Conservation (phyloP, 148 eudicot genomes). For the Diospyros lotus region DNA sequence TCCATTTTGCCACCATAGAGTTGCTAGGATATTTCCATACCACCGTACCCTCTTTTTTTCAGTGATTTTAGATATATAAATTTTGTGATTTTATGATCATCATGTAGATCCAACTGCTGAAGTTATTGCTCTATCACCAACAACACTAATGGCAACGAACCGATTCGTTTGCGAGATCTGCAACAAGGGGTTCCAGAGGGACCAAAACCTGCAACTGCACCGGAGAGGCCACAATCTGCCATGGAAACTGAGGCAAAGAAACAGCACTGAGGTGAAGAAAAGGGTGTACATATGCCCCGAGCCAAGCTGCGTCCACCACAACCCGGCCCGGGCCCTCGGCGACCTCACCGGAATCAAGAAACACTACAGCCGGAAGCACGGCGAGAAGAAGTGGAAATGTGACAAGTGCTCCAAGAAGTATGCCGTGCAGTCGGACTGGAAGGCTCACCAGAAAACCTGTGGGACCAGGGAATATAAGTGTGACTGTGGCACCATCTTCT, state of each 20-base stretch:
- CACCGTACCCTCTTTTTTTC: too few species aligned
- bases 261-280: constrained; percentile 37
- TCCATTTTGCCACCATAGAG: too few species aligned
- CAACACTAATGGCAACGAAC: constrained; percentile 56
- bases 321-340: constrained; percentile 44
- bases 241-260: constrained; percentile 53
- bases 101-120: constrained; percentile 52
- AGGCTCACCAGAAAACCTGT: constrained; percentile 59
- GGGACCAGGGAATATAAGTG: constrained; percentile 58
- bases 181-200: constrained; percentile 57
- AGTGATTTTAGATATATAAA: too few species aligned
- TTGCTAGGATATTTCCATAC: too few species aligned
- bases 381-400: constrained; percentile 62
- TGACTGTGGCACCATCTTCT: constrained; percentile 58
- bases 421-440: constrained; percentile 64
- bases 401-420: constrained; percentile 54
- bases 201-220: constrained; percentile 56
- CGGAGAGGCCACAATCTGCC: constrained; percentile 57
- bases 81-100: neutral
- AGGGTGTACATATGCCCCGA: constrained; percentile 52
- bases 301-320: constrained; percentile 46
- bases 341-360: constrained; percentile 59
- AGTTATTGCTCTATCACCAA: constrained; percentile 52
- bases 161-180: constrained; percentile 58
- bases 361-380: constrained; percentile 53